Base-by-base conservation (phyloP, 345 rosid species). In the Lagerstroemia speciosa region DNA sequence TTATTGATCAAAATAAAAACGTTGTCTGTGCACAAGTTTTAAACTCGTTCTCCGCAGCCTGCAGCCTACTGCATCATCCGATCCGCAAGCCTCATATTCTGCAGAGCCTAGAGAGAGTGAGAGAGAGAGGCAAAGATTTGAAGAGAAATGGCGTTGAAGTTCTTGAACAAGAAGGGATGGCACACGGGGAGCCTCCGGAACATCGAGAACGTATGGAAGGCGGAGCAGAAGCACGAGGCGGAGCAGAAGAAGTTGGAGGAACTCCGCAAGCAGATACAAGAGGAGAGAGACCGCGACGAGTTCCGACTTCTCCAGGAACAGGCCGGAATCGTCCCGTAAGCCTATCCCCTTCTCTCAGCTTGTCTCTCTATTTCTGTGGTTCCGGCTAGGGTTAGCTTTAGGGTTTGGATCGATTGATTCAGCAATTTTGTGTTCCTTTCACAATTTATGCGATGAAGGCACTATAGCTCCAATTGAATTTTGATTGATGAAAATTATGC, bases 91-190 rank as follows among this genome's bases (percentile, higher is more conserved):
- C 0, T 41, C 45, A 41, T 1, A 41, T 41, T 63, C 43, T 34
- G 45, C 66, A 63, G 20, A 26, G 36, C 62, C 58, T 37, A 10
- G 62, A 10, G 27, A 8, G 48, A 36, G 55, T 19, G 65, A 8
- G 53, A 36, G 61, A 30, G 52, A 36, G 17, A 8, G 34, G 31
- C 26, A 26, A 10, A 27, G 19, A 31, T 32, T 22, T 16, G 55
- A 38, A 38, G 19, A 29, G 40, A 24, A 6, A 32, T 93, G 98
- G 98, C 92, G 63, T 77, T 93, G 87, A 94, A 94, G 87, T 94
- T 94, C 82, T 69, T 91, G 84, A 94, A 91, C 89, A 89, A 94
- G 95, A 94, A 94, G 83, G 99, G 99, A 77, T 94, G 95, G 99
- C 99, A 91, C 75, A 88, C 98, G 37, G 99, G 99, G 37, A 94